These are phyloP conservation scores for Vaccinium darrowii DNA, from an alignment of 148 eudicot species.

Conservation along the genomic window DNA sequence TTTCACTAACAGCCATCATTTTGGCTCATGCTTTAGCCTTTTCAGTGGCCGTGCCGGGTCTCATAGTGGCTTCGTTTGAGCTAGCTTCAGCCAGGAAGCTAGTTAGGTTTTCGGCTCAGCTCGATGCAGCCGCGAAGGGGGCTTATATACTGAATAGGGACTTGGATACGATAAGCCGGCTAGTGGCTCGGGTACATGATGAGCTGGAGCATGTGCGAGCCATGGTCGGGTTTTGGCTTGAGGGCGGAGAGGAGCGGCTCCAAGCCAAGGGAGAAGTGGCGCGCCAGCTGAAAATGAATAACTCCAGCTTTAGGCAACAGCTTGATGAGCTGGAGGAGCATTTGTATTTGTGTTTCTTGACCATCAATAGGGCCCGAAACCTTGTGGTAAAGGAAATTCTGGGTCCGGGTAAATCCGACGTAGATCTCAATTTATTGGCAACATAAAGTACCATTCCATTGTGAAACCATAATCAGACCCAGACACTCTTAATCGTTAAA, in stretches of 20 bases:
- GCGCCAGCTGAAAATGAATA: slow-evolving; percentile 55
- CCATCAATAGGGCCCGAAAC: slow-evolving; percentile 77
- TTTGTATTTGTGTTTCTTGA: slow-evolving; percentile 84
- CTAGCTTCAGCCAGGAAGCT: slow-evolving; percentile 32
- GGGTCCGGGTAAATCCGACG: slow-evolving; percentile 17
- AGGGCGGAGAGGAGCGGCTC: slow-evolving; percentile 41
- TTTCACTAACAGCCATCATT: slow-evolving; percentile 41
- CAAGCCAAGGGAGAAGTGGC: slow-evolving; percentile 61
- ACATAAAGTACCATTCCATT: not conserved
- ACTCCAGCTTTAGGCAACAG: slow-evolving; percentile 56
- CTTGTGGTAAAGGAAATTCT: slow-evolving; percentile 69
- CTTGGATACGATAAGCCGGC: slow-evolving; percentile 77
- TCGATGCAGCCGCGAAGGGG: slow-evolving; percentile 82
- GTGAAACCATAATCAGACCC: too few relatives aligned
- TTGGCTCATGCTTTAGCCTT: slow-evolving; percentile 53
- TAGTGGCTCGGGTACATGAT: slow-evolving; percentile 66
- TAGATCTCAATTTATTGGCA: not conserved
- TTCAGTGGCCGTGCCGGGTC: slow-evolving; percentile 54
- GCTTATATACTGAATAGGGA: slow-evolving; percentile 75
- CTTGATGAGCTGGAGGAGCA: slow-evolving; percentile 96
- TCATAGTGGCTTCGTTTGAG: slow-evolving; percentile 37
- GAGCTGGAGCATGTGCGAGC: slow-evolving; percentile 69
- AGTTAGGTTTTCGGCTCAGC: slow-evolving; percentile 49
- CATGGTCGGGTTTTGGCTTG: slow-evolving; percentile 52
- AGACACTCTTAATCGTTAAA: too few relatives aligned